A percentile compares a stretch with the other conserved stretches of the same genome.
phyloP scores from a whole-genome alignment of 1,284 basidiomycete genomes.

The Papiliotrema nemorosa region DNA sequence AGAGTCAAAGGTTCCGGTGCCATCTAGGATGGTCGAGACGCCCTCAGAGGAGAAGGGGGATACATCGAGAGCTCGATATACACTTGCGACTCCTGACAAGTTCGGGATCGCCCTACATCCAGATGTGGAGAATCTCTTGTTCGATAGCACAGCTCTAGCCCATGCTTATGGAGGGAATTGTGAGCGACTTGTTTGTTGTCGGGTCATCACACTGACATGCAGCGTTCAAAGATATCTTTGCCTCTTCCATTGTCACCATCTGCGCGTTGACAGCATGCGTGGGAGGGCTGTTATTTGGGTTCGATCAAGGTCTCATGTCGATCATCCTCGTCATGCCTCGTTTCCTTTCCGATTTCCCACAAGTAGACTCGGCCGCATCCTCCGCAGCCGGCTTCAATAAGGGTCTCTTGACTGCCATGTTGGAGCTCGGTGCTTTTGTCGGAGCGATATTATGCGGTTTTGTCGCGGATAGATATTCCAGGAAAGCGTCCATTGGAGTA shows the following conservation, averaged over 20 bases:
- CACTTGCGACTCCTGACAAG: not conserved
- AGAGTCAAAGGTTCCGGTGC: no score
- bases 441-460: conserved; percentile 30
- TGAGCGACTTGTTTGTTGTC: not conserved
- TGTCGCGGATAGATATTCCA: conserved; percentile 28
- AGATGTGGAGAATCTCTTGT: not conserved
- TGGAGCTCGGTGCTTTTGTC: conserved; percentile 39
- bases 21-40: not conserved
- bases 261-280: conserved; percentile 16
- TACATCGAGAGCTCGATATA: not conserved
- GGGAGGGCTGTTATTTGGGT: conserved; percentile 15
- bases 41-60: not conserved
- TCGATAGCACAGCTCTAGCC: not conserved
- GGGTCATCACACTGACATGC: not conserved
- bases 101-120: not conserved
- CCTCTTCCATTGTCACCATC: conserved; percentile 12
- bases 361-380: conserved; percentile 18
- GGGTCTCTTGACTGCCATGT: conserved; percentile 32
- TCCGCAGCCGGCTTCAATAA: conserved; percentile 23
- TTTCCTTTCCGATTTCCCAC: conserved; percentile 32
- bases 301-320: conserved; percentile 34
- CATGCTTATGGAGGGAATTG: not conserved
- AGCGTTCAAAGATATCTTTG: conserved; percentile 18
- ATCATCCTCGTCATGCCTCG: conserved; percentile 34
- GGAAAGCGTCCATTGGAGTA: conserved; percentile 25